phyloP scores from a whole-genome alignment of 495 filamentous ascomycete species.

The Glutinoglossum americanum region DNA sequence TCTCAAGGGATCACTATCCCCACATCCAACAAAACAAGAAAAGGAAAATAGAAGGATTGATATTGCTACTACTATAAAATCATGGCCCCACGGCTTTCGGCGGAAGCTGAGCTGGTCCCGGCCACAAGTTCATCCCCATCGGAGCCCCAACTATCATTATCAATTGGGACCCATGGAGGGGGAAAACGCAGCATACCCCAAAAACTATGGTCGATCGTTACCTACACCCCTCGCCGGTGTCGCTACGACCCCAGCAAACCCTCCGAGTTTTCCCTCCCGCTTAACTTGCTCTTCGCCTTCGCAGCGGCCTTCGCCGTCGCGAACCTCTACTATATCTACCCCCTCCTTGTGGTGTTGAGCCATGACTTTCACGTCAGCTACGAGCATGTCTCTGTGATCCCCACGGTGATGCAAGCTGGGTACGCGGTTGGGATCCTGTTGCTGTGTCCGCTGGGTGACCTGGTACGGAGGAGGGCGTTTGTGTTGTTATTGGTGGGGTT shows the following conservation, averaged over 20 bases:
- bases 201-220: constrained; percentile 8
- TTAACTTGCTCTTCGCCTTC: constrained; percentile 39
- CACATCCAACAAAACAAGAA: neutral
- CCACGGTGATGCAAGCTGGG: constrained; percentile 61
- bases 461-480: constrained; percentile 47
- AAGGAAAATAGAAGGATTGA: neutral
- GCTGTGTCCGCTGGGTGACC: constrained; percentile 58
- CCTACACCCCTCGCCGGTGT: constrained; percentile 31
- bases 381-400: constrained; percentile 28
- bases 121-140: too few species aligned
- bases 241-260: constrained; percentile 34
- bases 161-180: too few species aligned
- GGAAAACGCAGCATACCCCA: too few species aligned
- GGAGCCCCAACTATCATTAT: too few species aligned
- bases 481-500: constrained; percentile 42
- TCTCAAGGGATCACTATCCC: too few species aligned
- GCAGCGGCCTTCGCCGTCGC: constrained; percentile 32
- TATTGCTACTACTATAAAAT: neutral
- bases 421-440: constrained; percentile 55
- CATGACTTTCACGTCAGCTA: constrained; percentile 16
- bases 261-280: constrained; percentile 31
- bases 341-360: constrained; percentile 42
- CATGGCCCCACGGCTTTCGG: neutral
- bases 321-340: constrained; percentile 53
- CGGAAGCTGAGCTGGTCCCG: too few species aligned